These are phyloP conservation scores for Triangularia setosa DNA, from an alignment of 2,329 filamentous ascomycete genomes.

Conservation along the genomic window DNA sequence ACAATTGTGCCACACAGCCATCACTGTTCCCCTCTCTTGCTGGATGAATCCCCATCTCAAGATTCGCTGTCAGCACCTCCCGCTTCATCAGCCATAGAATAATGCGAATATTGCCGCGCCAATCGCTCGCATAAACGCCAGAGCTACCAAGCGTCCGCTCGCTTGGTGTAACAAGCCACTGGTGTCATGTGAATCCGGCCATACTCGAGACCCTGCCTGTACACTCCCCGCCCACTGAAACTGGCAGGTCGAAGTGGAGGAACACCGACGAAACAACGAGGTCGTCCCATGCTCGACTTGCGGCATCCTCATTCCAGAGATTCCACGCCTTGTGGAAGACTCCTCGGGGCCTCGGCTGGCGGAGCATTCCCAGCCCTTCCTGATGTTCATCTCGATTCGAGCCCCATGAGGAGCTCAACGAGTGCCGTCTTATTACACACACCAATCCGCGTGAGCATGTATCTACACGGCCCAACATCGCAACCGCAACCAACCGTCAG, in stretches of 20 bases:
- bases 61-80: not conserved
- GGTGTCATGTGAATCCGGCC: not conserved
- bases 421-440: slow-evolving; percentile 2
- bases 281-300: not conserved
- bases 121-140: not conserved
- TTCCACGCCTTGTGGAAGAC: not conserved
- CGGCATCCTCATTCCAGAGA: not conserved
- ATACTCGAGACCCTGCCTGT: not conserved
- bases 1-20: not conserved
- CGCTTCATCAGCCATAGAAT: not conserved
- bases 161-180: not conserved
- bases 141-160: not conserved
- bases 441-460: not conserved
- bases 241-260: not conserved
- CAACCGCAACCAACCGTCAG: not conserved
- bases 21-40: not conserved
- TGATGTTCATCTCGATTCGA: not conserved
- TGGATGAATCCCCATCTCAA: not conserved
- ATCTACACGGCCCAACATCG: not conserved
- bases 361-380: not conserved
- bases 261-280: not conserved
- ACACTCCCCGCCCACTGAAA: not conserved
- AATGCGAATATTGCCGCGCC: not conserved
- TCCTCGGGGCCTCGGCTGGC: not conserved
- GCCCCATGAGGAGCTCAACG: not conserved